Conservation (phyloP, 2,329 filamentous ascomycete genomes). For the Colletotrichum higginsianum region DNA sequence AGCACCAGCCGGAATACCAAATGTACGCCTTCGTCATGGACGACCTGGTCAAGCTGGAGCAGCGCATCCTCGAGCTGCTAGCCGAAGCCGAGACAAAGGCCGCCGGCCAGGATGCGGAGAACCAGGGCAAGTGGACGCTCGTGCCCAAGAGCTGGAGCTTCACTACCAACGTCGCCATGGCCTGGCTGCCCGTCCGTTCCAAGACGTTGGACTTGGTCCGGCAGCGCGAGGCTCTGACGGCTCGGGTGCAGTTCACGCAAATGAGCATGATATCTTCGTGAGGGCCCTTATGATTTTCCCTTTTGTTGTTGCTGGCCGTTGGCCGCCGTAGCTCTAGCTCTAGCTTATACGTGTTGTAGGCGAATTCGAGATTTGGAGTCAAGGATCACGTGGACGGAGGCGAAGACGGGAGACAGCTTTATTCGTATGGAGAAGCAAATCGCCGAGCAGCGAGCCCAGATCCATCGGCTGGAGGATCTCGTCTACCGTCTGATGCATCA, state of each 20-base stretch:
- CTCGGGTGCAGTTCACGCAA: constrained; percentile 63
- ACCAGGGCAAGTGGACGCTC: constrained; percentile 54
- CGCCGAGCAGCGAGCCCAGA: constrained; percentile 47
- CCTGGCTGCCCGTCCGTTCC: constrained; percentile 60
- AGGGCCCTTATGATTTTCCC: constrained; percentile 31
- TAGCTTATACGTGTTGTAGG: constrained; percentile 40
- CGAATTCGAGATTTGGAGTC: constrained; percentile 55
- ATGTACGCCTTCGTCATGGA: constrained; percentile 66
- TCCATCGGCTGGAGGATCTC: constrained; percentile 48
- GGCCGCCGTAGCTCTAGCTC: too few relatives aligned
- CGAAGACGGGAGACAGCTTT: constrained; percentile 49
- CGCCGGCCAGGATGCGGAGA: constrained; percentile 43
- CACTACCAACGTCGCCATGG: constrained; percentile 59
- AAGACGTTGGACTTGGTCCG: constrained; percentile 62
- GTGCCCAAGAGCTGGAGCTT: constrained; percentile 56
- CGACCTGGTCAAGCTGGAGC: constrained; percentile 59
- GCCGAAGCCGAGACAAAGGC: constrained; percentile 57
- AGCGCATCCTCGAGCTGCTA: constrained; percentile 61
- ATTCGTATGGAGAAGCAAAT: constrained; percentile 47
- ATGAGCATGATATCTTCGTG: constrained; percentile 64
- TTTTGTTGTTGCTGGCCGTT: neutral
- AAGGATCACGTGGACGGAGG: constrained; percentile 50
- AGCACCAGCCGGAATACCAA: constrained; percentile 56
- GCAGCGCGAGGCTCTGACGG: constrained; percentile 61
- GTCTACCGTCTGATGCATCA: constrained; percentile 47